phyloP scores from a whole-genome alignment of 2,329 filamentous ascomycete genomes.

The Pestalotiopsis sp. region DNA sequence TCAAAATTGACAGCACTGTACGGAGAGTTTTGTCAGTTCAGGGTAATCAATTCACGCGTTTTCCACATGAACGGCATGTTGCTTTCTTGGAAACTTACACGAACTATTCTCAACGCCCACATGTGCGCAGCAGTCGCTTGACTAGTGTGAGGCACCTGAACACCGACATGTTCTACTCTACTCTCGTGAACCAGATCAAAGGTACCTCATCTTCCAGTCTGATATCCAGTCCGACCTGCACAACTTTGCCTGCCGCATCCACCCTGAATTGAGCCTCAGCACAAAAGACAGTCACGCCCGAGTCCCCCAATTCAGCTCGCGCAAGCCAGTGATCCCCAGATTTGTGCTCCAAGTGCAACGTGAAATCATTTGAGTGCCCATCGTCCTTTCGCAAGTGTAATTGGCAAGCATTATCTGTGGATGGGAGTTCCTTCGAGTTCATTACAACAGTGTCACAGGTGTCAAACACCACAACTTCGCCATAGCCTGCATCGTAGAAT shows the following conservation, averaged over 20 bases:
- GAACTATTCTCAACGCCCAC: no score
- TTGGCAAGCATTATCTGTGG: background rate
- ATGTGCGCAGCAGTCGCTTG: no score
- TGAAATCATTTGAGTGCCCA: background rate
- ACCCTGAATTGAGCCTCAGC: slow-evolving; percentile 15
- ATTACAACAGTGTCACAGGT: background rate
- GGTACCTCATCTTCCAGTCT: slow-evolving; percentile 13
- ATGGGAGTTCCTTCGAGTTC: background rate
- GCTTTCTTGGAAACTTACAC: no score
- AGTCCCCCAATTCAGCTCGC: background rate
- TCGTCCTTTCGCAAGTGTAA: background rate
- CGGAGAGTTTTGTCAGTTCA: no score
- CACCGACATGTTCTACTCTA: no score
- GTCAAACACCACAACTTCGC: slow-evolving; percentile 9
- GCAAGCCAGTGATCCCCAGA: slow-evolving; percentile 15
- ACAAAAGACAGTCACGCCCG: background rate
- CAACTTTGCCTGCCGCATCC: slow-evolving; percentile 13
- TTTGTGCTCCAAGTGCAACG: slow-evolving; percentile 8
- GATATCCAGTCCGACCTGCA: slow-evolving; percentile 14
- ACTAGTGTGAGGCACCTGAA: no score
- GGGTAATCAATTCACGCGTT: no score
- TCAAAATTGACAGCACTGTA: no score
- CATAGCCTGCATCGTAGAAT: slow-evolving; percentile 19
- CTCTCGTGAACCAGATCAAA: slow-evolving; percentile 15
- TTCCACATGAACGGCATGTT: no score